Evolutionary conservation across 2,329 filamentous ascomycete species (phyloP).

Genomic region (Fusarium albosuccineum): DNA sequence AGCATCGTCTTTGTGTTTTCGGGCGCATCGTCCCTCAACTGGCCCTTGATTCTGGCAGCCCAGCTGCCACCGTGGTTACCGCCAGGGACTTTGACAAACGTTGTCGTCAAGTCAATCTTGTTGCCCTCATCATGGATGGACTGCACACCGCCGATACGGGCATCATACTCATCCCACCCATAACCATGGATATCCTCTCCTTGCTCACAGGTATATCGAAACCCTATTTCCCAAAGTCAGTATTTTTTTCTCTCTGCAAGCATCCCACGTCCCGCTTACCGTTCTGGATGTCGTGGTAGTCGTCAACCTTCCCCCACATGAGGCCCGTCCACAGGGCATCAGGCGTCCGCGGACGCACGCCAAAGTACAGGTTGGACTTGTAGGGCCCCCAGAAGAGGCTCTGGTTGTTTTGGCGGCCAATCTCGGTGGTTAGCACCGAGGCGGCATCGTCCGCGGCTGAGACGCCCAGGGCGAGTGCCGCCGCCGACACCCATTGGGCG

Average conservation of each 20-base stretch:
- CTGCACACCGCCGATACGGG: conserved; percentile 86
- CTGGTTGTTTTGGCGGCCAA: conserved; percentile 75
- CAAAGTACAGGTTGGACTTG: conserved; percentile 94
- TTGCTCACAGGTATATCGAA: conserved; percentile 96
- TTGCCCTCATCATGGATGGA: conserved; percentile 93
- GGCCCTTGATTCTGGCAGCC: conserved; percentile 89
- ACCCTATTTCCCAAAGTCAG: conserved; percentile 64
- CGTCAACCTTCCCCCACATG: conserved; percentile 90
- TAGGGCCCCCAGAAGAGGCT: conserved; percentile 97
- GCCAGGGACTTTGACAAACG: conserved; percentile 92
- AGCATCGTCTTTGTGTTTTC: conserved; percentile 79
- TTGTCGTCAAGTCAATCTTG: conserved; percentile 88
- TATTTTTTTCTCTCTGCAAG: neutral
- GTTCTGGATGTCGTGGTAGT: conserved; percentile 79
- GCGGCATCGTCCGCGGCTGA: conserved; percentile 49
- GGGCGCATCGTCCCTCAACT: conserved; percentile 77
- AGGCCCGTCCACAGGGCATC: conserved; percentile 85
- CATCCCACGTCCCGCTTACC: conserved; percentile 64
- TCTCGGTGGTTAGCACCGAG: conserved; percentile 60
- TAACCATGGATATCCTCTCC: conserved; percentile 94
- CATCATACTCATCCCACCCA: conserved; percentile 98
- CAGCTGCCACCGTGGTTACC: conserved; percentile 90
- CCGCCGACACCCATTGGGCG: conserved; percentile 49
- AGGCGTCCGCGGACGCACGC: conserved; percentile 83
- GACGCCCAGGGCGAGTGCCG: conserved; percentile 45